Percentiles rank a stretch among this genome's conserved stretches.
Conservation (phyloP, 1,284 basidiomycete species). For the Rhizopogon hawkerae region DNA sequence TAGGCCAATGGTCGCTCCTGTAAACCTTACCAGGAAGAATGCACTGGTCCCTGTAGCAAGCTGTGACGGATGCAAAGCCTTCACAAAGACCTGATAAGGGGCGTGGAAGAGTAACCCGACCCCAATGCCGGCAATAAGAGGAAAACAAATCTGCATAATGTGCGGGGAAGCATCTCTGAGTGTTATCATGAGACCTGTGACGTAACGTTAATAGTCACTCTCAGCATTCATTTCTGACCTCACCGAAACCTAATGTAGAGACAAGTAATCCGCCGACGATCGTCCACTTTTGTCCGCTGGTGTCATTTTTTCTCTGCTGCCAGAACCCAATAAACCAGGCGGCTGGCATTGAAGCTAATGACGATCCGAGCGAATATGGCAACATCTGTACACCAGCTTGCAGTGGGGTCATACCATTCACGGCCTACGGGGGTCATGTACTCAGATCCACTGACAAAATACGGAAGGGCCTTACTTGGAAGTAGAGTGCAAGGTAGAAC, state of each 20-base stretch:
- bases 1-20: constrained; percentile 70
- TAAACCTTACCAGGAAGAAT: constrained; percentile 77
- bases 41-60: constrained; percentile 73
- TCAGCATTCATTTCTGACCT: constrained; percentile 16
- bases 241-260: constrained; percentile 65
- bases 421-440: constrained; percentile 38
- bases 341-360: constrained; percentile 69
- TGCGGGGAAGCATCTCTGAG: constrained; percentile 45
- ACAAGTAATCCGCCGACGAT: constrained; percentile 56
- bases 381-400: constrained; percentile 64
- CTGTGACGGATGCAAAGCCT: constrained; percentile 51
- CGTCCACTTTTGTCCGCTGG: constrained; percentile 53
- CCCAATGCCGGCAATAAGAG: constrained; percentile 66
- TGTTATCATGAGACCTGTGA: constrained; percentile 54
- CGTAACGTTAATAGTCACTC: constrained; percentile 8
- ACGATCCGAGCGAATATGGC: constrained; percentile 74
- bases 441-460: constrained; percentile 7
- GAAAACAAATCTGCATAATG: constrained; percentile 42
- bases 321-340: constrained; percentile 66
- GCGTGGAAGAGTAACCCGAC: constrained; percentile 76
- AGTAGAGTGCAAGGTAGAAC: constrained; percentile 73
- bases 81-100: constrained; percentile 69
- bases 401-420: constrained; percentile 55
- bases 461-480: constrained; percentile 44
- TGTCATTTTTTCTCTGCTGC: constrained; percentile 49